These are phyloP conservation scores for Lophiotrema nucula DNA, from an alignment of 495 filamentous ascomycete species.

Conservation along the genomic window DNA sequence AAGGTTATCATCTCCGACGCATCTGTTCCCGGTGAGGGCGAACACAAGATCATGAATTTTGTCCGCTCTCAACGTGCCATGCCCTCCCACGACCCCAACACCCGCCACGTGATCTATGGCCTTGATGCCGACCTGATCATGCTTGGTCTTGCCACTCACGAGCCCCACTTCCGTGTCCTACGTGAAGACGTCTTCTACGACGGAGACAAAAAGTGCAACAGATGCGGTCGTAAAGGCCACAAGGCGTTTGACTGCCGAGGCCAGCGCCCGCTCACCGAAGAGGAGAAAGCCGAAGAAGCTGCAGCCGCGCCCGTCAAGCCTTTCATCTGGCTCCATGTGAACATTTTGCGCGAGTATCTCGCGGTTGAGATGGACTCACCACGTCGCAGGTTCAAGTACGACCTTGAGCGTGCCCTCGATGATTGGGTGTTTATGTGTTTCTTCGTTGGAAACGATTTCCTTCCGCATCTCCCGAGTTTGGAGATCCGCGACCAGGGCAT, in stretches of 20 bases:
- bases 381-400: slow-evolving; percentile 73
- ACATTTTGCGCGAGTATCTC: slow-evolving; percentile 88
- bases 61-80: slow-evolving; percentile 87
- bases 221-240: slow-evolving; percentile 91
- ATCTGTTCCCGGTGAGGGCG: slow-evolving; percentile 94
- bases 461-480: slow-evolving; percentile 92
- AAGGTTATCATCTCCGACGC: slow-evolving; percentile 99
- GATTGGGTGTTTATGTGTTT: slow-evolving; percentile 99
- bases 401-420: slow-evolving; percentile 94
- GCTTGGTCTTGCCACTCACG: slow-evolving; percentile 94
- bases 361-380: slow-evolving; percentile 83
- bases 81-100: slow-evolving; percentile 93
- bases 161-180: slow-evolving; percentile 94
- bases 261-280: slow-evolving; percentile 54
- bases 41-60: slow-evolving; percentile 99
- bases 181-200: slow-evolving; percentile 97
- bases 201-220: slow-evolving; percentile 72
- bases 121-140: slow-evolving; percentile 98
- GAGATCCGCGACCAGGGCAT: slow-evolving; percentile 98
- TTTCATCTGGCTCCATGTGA: slow-evolving; percentile 98
- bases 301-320: slow-evolving; percentile 80
- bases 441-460: slow-evolving; percentile 98
- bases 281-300: slow-evolving; percentile 80
- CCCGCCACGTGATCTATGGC: slow-evolving; percentile 91
- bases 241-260: slow-evolving; percentile 70